phyloP scores from a whole-genome alignment of 2,329 filamentous ascomycete genomes.

The Gnomoniopsis smithogilvyi region DNA sequence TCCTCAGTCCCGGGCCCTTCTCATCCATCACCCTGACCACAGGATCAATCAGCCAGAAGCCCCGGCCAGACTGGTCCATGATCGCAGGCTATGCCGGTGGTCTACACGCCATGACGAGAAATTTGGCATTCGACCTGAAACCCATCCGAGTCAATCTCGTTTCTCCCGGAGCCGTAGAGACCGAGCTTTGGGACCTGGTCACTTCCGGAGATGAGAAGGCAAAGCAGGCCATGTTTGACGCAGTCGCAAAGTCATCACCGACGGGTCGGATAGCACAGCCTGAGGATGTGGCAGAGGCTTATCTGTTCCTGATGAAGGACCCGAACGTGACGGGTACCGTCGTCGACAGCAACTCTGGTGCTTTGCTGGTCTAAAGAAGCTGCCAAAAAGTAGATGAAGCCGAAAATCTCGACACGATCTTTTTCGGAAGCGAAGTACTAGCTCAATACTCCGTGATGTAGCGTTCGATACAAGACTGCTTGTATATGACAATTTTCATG shows the following conservation, averaged over 20 bases:
- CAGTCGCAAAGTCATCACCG: constrained; percentile 14
- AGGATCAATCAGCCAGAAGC: constrained; percentile 48
- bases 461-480: no score
- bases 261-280: constrained; percentile 21
- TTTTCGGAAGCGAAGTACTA: not conserved
- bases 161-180: constrained; percentile 50
- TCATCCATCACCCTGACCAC: constrained; percentile 56
- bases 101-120: constrained; percentile 49
- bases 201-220: constrained; percentile 18
- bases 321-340: constrained; percentile 24
- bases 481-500: no score
- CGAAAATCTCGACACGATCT: not conserved
- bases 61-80: constrained; percentile 43
- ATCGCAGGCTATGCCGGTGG: constrained; percentile 46
- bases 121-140: constrained; percentile 59
- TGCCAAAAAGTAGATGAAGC: not conserved
- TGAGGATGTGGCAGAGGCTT: constrained; percentile 28
- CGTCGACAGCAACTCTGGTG: constrained; percentile 22
- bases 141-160: constrained; percentile 64
- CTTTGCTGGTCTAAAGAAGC: constrained; percentile 17
- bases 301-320: constrained; percentile 28
- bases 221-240: constrained; percentile 21
- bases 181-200: constrained; percentile 37
- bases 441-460: no score
- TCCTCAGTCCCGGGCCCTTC: constrained; percentile 23